A percentile compares a stretch with the other conserved stretches of the same genome.
These are phyloP conservation scores for Zalaria sp. DNA, from an alignment of 2,329 filamentous ascomycete genomes.

Conservation along the genomic window DNA sequence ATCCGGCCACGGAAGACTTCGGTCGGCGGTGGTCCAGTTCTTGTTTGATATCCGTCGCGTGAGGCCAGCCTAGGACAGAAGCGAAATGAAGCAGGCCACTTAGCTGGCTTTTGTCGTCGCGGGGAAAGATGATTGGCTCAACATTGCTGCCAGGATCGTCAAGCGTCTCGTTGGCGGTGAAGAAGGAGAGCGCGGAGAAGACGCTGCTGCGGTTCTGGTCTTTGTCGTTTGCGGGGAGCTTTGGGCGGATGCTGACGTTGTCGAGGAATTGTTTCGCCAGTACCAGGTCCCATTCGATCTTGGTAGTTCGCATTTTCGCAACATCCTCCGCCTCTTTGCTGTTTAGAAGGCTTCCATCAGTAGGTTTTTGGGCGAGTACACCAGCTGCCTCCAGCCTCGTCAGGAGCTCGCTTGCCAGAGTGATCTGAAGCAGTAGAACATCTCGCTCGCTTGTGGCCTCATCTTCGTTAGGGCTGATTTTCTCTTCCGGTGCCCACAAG, in stretches of 20 bases:
- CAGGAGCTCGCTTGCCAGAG: slow-evolving; percentile 39
- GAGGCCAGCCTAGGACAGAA: slow-evolving; percentile 35
- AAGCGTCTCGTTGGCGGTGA: slow-evolving; percentile 10
- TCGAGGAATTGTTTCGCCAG: slow-evolving; percentile 38
- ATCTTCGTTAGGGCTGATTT: slow-evolving; percentile 13
- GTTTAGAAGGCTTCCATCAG: not conserved
- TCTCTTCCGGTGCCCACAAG: slow-evolving; percentile 24
- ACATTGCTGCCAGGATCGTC: slow-evolving; percentile 4
- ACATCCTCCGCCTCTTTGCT: slow-evolving; percentile 29
- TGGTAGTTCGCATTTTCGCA: slow-evolving; percentile 31
- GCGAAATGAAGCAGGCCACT: slow-evolving; percentile 38
- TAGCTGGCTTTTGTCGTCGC: slow-evolving; percentile 27
- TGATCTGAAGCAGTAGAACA: slow-evolving; percentile 39
- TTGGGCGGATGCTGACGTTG: slow-evolving; percentile 29
- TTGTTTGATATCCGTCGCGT: slow-evolving; percentile 9
- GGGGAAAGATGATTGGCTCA: slow-evolving; percentile 19
- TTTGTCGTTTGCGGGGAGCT: slow-evolving; percentile 6
- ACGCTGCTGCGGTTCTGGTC: slow-evolving; percentile 9
- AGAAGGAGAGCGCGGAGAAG: slow-evolving; percentile 13
- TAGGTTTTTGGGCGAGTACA: slow-evolving; percentile 7
- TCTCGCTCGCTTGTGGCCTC: slow-evolving; percentile 31
- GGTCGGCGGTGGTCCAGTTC: not conserved
- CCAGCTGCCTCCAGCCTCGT: slow-evolving; percentile 38
- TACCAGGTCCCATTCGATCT: slow-evolving; percentile 43
- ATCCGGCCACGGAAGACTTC: slow-evolving; percentile 17